Base-by-base conservation (phyloP, 257 asterid genomes). In the Ligustrum vulgare region DNA sequence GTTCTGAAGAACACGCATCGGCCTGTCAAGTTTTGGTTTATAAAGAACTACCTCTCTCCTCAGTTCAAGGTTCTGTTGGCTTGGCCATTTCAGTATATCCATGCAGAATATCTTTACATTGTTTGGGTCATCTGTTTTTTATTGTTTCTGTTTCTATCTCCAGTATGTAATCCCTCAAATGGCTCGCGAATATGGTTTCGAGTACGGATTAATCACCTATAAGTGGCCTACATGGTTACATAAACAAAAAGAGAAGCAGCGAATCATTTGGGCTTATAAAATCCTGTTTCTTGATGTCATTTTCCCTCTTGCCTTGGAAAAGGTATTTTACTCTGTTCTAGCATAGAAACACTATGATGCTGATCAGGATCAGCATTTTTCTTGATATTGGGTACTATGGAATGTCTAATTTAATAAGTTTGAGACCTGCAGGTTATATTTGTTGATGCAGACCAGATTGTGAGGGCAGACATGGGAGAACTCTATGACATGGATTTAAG, bases 1-100 rank as follows among this genome's bases (percentile, higher is more conserved):
- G 98, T 95, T 77, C 93, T 92, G 86, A 91, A 91, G 86, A 90
- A 90, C 80, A 92, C 99, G 8, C 77, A 80, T 28, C 90, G 98
- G 71, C 98, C 99, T 22, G 96, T 93, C 77, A 94, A 92, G 83
- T 95, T 91, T 84, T 95, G 99, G 99, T 95, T 95, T 80, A 95
- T 95, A 83, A 95, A 95, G 93, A 95, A 95, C 82, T 95, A 95
- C 80, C 96, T 95, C 66, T 93, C 99, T 78, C 99, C 99, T 37
- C 99, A 89, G 77, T 95, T 95, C 86, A 95, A 95, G 99, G 99
- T 92, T 80, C 7, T 67, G 43, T 70, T n/a, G n/a, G n/a, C 62
- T 70, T 78, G 65, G 56, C 41, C 64, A 25, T 62, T 66, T 31
- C n/a, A 56, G 35, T 68, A 77, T 78, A 47, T 65, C 69, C 64